Percentiles rank a stretch among this genome's conserved stretches.
These are phyloP conservation scores for Huntiella savannae DNA, from an alignment of 2,329 filamentous ascomycete genomes.

Conservation along the genomic window DNA sequence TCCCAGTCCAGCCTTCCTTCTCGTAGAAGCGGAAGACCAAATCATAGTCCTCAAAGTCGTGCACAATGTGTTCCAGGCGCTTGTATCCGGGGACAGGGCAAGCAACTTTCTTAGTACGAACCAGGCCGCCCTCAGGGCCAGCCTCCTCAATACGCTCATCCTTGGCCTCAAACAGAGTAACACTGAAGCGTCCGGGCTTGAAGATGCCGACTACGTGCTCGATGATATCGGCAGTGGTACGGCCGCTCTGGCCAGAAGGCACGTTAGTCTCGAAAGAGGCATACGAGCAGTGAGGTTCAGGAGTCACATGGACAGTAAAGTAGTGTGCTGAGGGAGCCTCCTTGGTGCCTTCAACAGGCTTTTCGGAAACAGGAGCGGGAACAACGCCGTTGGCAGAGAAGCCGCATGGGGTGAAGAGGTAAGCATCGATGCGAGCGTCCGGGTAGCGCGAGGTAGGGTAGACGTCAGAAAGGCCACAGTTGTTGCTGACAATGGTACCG, in stretches of 20 bases:
- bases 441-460: slow-evolving; percentile 78
- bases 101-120: slow-evolving; percentile 23
- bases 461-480: slow-evolving; percentile 72
- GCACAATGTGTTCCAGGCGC: slow-evolving; percentile 82
- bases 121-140: slow-evolving; percentile 15
- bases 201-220: slow-evolving; percentile 92
- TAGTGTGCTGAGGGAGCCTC: slow-evolving; percentile 49
- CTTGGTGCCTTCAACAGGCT: slow-evolving; percentile 17
- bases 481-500: slow-evolving; percentile 78
- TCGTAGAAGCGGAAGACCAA: slow-evolving; percentile 94
- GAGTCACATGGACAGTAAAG: slow-evolving; percentile 96
- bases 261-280: slow-evolving; percentile 98
- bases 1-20: slow-evolving; percentile 54
- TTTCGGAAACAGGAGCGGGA: slow-evolving; percentile 43
- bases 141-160: slow-evolving; percentile 14
- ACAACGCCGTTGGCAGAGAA: slow-evolving; percentile 96
- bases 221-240: slow-evolving; percentile 76
- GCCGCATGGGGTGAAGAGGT: slow-evolving; percentile 88
- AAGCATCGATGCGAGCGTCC: slow-evolving; percentile 84
- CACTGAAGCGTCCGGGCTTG: slow-evolving; percentile 91
- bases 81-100: slow-evolving; percentile 61
- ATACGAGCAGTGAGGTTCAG: slow-evolving; percentile 91
- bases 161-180: slow-evolving; percentile 91
- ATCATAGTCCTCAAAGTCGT: slow-evolving; percentile 94
- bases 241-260: slow-evolving; percentile 68